Conservation (phyloP, 2,329 filamentous ascomycete species). For the Pleurostoma richardsiae region DNA sequence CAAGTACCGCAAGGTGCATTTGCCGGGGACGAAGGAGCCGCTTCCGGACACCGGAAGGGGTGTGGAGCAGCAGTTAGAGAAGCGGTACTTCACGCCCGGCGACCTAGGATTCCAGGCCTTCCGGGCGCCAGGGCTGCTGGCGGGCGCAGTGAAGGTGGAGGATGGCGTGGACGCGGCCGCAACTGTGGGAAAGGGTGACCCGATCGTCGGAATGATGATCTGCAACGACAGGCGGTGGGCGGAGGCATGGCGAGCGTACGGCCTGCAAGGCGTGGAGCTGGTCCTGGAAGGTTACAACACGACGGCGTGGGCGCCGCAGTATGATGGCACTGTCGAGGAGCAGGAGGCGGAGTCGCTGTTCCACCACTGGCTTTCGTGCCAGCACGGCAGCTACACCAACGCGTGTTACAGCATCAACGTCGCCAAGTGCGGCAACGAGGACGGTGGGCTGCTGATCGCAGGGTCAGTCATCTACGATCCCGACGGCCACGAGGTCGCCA, state of each 20-base stretch:
- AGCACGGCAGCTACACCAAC: constrained; percentile 48
- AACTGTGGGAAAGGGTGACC: constrained; percentile 36
- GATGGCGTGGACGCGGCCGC: neutral
- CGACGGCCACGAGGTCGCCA: constrained; percentile 43
- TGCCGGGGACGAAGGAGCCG: constrained; percentile 43
- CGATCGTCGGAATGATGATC: constrained; percentile 49
- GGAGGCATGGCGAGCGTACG: constrained; percentile 46
- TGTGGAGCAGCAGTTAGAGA: constrained; percentile 49
- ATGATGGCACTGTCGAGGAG: constrained; percentile 26
- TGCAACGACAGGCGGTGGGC: constrained; percentile 52
- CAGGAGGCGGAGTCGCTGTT: constrained; percentile 42
- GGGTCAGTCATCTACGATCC: constrained; percentile 8
- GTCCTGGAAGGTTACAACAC: constrained; percentile 42
- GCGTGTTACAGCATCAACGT: constrained; percentile 43
- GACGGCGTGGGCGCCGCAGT: constrained; percentile 39
- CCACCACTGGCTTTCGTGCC: constrained; percentile 46
- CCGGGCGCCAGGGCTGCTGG: constrained; percentile 38
- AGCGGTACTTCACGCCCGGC: constrained; percentile 47
- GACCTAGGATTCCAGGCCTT: constrained; percentile 48
- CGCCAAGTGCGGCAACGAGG: constrained; percentile 44
- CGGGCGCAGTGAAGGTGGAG: neutral
- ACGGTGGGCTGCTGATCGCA: constrained; percentile 17
- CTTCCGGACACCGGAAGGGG: constrained; percentile 37
- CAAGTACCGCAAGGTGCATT: constrained; percentile 50
- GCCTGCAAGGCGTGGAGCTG: constrained; percentile 32